Evolutionary conservation across 2,329 filamentous ascomycete species (phyloP), one percentile per base, ranked within the genome.

Genomic region (Botrytis sinoallii): DNA sequence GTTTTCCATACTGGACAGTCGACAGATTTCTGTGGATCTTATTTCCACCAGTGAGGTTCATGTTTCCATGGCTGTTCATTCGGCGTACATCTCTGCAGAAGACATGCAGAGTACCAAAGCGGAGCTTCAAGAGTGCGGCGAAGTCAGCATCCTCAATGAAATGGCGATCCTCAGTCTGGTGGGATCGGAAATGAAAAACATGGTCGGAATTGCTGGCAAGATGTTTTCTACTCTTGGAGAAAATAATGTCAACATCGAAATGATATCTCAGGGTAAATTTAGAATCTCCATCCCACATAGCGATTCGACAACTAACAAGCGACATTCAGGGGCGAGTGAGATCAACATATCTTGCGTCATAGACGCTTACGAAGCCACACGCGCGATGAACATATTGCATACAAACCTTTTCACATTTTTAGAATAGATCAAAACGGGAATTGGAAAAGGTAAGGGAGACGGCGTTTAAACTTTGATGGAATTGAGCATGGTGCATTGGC

Each of bases 331-430:
- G 79, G 96, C 96, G 40, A 98, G 95, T 82, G 96, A 99, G 85
- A 99, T 99, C 84, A 99, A 98, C 83, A 99, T 99, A 75, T 97
- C 94, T 18, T 99, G 96, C 81, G 96, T 99, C 64, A 97, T 99
- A 81, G 94, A 97, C 79, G 93, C 94, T 77, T 87, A 91, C 77
- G 94, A 98, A 81, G 95, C 96, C 35, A 94, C 95, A 78, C 90
- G 96, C 78, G 96, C 96, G 46, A 92, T 99, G 87, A 98, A 97
- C 82, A 94, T 98, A 80, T 87, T 99, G 77, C 96, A 99, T 82
- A 98, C 96, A 32, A 95, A 95, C 84, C 89, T 99, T 73, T 98
- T 99, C 82, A 98, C 95, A 2, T 98, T 98, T 84, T 86, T 98
- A 80, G 95, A 98, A 75, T 81, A 79, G 69, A 75, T 29, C 55